Evolutionary conservation across 257 asterid species (phyloP).

Genomic region (Solanum tarapatanum): DNA sequence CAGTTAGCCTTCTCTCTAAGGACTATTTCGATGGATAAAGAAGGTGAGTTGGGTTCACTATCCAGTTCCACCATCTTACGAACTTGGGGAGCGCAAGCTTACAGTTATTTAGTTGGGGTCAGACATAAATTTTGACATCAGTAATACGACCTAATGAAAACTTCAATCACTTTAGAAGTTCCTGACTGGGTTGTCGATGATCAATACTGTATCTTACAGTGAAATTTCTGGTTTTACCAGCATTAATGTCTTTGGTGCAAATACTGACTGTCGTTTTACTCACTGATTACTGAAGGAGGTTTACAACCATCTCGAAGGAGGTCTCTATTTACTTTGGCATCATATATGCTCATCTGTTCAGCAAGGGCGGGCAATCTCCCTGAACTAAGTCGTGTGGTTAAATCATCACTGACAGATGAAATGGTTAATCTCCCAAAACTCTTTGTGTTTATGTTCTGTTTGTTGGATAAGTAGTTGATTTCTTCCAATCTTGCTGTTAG

Average conservation of each 20-base stretch:
- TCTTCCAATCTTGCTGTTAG: background rate
- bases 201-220: background rate
- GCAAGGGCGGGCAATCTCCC: conserved; percentile 34
- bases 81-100: background rate
- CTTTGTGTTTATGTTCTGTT: background rate
- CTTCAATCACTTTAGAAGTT: background rate
- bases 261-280: background rate
- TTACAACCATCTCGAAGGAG: conserved; percentile 33
- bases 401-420: conserved; percentile 33
- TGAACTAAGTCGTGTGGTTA: conserved; percentile 22
- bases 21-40: conserved; percentile 23
- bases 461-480: background rate
- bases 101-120: background rate
- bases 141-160: background rate
- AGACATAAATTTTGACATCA: background rate
- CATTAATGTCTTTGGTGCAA: background rate
- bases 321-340: conserved; percentile 40
- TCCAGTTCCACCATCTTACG: background rate
- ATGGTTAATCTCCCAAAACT: conserved; percentile 14
- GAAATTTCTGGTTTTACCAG: background rate
- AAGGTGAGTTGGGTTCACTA: conserved; percentile 21
- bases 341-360: conserved; percentile 33
- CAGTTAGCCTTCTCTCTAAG: conserved; percentile 43
- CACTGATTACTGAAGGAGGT: conserved; percentile 23
- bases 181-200: background rate